Evolutionary conservation across 176 grass and related monocot genomes (phyloP).

Genomic region (Zea mays): Zm-B73-REFERENCE-NAM-5.0 NC_050104.1:127528501-127529000

Average conservation of each 20-base stretch:
- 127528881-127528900: conserved; percentile 3
- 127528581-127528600: conserved; percentile 97
- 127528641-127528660: conserved; percentile 98
- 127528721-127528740: conserved; percentile 93
- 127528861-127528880: conserved; percentile 14
- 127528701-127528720: conserved; percentile 99
- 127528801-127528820: conserved; percentile 98
- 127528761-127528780: conserved; percentile 90
- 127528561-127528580: conserved; percentile 99
- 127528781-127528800: conserved; percentile 96
- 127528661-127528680: conserved; percentile 90
- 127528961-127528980: background rate
- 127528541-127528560: conserved; percentile 97
- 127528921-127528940: background rate
- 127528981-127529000: background rate
- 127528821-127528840: conserved; percentile 98
- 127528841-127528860: conserved; percentile 70
- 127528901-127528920: background rate
- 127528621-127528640: conserved; percentile 96
- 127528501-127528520: conserved; percentile 90
- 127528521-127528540: conserved; percentile 94
- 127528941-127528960: background rate
- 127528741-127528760: conserved; percentile 90
- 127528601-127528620: conserved; percentile 98
- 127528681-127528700: conserved; percentile 98